Evolutionary conservation across 495 filamentous ascomycete species (phyloP).

Genomic region (Talaromyces borbonicus): DNA sequence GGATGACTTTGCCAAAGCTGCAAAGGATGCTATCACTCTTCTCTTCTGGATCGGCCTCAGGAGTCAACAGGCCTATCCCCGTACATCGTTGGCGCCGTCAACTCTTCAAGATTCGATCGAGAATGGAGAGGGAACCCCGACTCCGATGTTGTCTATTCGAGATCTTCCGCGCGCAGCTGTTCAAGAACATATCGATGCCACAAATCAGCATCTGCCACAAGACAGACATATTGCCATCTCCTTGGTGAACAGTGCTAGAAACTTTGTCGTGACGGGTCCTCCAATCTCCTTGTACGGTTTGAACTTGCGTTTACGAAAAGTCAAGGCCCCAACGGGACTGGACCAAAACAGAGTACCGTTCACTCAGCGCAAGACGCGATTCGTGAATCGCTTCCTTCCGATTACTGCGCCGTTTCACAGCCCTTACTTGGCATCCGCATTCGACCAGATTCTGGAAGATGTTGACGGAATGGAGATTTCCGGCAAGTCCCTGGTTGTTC

Average conservation of each 20-base stretch:
- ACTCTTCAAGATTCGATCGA: slow-evolving; percentile 91
- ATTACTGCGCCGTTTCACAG: slow-evolving; percentile 98
- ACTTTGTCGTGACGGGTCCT: slow-evolving; percentile 93
- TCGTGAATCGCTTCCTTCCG: slow-evolving; percentile 93
- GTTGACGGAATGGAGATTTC: slow-evolving; percentile 69
- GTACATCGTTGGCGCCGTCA: slow-evolving; percentile 83
- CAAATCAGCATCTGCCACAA: slow-evolving; percentile 86
- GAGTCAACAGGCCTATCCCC: slow-evolving; percentile 94
- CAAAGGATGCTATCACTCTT: slow-evolving; percentile 71
- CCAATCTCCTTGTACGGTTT: slow-evolving; percentile 93
- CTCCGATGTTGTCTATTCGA: slow-evolving; percentile 95
- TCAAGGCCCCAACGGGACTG: slow-evolving; percentile 90
- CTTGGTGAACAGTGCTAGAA: slow-evolving; percentile 90
- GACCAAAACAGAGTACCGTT: slow-evolving; percentile 93
- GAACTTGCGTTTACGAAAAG: slow-evolving; percentile 86
- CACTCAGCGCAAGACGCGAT: slow-evolving; percentile 90
- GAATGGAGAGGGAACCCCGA: slow-evolving; percentile 85
- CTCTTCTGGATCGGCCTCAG: slow-evolving; percentile 99
- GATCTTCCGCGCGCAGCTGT: slow-evolving; percentile 78
- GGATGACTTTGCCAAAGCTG: slow-evolving; percentile 74
- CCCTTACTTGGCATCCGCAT: slow-evolving; percentile 74
- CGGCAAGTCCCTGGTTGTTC: slow-evolving; percentile 36
- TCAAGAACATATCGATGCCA: slow-evolving; percentile 89
- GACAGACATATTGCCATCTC: slow-evolving; percentile 93
- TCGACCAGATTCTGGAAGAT: slow-evolving; percentile 72